These are phyloP conservation scores for Arabidopsis hybrid DNA, from an alignment of 441 rosid species.

Conservation along the genomic window DNA sequence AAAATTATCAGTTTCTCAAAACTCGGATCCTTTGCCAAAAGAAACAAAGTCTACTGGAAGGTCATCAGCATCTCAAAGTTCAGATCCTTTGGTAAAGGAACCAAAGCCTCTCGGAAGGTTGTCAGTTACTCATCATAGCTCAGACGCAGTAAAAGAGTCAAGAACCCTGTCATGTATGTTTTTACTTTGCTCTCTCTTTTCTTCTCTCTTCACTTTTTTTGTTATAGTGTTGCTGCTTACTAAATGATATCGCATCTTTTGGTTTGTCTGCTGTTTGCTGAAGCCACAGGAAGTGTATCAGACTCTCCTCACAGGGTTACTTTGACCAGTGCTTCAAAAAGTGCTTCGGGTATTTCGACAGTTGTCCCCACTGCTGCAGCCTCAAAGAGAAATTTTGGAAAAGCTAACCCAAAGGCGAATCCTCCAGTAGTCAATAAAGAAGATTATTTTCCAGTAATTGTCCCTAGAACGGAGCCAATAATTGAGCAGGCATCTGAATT, in stretches of 20 bases:
- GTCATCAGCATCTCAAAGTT: constrained; percentile 69
- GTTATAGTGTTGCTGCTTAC: constrained; percentile 20
- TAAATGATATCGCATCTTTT: constrained; percentile 33
- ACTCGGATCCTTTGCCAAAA: constrained; percentile 64
- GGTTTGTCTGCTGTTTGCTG: constrained; percentile 50
- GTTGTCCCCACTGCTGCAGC: constrained; percentile 58
- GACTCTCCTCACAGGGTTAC: constrained; percentile 81
- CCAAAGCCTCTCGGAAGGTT: constrained; percentile 78
- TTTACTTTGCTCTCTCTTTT: background rate
- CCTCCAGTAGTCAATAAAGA: constrained; percentile 60
- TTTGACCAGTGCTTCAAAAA: constrained; percentile 54
- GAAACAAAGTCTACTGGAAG: constrained; percentile 65
- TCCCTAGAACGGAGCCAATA: constrained; percentile 74
- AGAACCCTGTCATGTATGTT: constrained; percentile 69
- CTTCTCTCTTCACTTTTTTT: constrained; percentile 16
- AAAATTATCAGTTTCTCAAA: constrained; percentile 82
- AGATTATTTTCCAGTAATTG: constrained; percentile 74
- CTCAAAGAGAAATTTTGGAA: constrained; percentile 63
- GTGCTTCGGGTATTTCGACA: constrained; percentile 49
- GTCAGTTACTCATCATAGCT: constrained; percentile 74
- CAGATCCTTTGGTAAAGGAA: constrained; percentile 77
- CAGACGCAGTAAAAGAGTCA: constrained; percentile 68
- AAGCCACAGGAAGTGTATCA: constrained; percentile 84
- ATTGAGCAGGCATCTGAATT: constrained; percentile 70
- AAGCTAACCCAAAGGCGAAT: constrained; percentile 57